Evolutionary conservation across 2,329 filamentous ascomycete species (phyloP).

Genomic region (Davidsoniella virescens): DNA sequence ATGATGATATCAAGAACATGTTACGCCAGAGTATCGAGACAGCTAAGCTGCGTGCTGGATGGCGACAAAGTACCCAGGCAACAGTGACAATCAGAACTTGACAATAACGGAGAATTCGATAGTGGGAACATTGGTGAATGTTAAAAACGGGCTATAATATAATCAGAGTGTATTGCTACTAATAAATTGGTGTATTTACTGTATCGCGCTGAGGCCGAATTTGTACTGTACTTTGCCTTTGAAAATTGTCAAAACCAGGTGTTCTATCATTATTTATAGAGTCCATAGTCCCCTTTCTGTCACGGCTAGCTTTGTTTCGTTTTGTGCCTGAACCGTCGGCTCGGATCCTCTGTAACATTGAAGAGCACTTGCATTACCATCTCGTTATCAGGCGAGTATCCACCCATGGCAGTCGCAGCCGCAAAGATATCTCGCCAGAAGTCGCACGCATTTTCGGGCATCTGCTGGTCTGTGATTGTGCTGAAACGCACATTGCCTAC

Average conservation of each 20-base stretch:
- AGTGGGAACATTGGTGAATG: no score
- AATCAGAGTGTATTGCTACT: no score
- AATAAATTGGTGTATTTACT: no score
- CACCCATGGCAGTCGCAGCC: constrained; percentile 19
- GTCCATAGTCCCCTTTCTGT: no score
- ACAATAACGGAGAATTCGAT: background rate
- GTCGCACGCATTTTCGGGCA: constrained; percentile 18
- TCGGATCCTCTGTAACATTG: constrained; percentile 6
- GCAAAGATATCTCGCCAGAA: constrained; percentile 20
- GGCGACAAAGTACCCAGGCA: background rate
- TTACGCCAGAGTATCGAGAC: background rate
- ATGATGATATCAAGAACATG: background rate
- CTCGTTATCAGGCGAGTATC: constrained; percentile 17
- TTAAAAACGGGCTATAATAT: no score
- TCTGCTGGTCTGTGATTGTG: constrained; percentile 19
- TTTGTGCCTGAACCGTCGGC: constrained; percentile 1
- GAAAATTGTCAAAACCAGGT: no score
- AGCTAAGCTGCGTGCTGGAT: background rate
- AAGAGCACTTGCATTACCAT: constrained; percentile 2
- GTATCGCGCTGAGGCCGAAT: no score
- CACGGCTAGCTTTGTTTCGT: no score
- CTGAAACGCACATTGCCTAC: constrained; percentile 21
- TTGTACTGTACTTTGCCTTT: no score
- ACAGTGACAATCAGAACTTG: constrained; percentile 1
- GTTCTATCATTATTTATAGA: no score